Evolutionary conservation across 2,329 filamentous ascomycete species (phyloP).

Genomic region (Epichloe glyceriae): DNA sequence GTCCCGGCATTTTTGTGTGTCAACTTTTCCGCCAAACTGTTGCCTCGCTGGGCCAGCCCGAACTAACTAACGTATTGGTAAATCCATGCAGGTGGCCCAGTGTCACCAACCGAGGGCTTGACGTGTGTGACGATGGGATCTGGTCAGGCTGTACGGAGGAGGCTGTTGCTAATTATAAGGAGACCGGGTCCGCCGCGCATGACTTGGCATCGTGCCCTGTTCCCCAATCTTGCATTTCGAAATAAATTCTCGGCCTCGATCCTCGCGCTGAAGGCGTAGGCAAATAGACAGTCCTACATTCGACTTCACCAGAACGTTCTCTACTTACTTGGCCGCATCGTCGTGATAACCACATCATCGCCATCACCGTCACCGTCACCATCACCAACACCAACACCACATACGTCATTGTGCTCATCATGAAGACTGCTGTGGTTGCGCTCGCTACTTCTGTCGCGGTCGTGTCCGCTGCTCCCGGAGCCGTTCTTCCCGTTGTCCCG

Average conservation of each 20-base stretch:
- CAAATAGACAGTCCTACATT: background rate
- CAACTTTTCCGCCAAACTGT: no score
- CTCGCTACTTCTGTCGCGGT: conserved; percentile 23
- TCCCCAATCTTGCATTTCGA: background rate
- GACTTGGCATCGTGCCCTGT: background rate
- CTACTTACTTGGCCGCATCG: background rate
- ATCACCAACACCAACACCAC: background rate
- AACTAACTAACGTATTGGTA: no score
- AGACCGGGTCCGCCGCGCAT: background rate
- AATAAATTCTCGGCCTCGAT: background rate
- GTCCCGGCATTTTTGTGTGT: no score
- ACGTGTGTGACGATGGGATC: background rate
- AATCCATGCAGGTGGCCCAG: background rate
- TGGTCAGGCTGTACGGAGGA: background rate
- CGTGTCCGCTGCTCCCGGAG: conserved; percentile 25
- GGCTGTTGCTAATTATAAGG: conserved; percentile 1
- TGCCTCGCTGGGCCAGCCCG: no score
- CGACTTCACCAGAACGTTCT: background rate
- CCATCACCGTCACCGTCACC: background rate
- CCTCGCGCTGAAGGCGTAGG: background rate
- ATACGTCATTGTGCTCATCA: conserved; percentile 9
- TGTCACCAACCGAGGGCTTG: background rate
- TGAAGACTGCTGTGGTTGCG: conserved; percentile 22
- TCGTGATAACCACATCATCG: background rate
- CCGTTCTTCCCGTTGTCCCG: conserved; percentile 15